A percentile compares a stretch with the other conserved stretches of the same genome.
These are phyloP conservation scores for Cladosporium sp. DNA, from an alignment of 2,329 filamentous ascomycete species.

Conservation along the genomic window DNA sequence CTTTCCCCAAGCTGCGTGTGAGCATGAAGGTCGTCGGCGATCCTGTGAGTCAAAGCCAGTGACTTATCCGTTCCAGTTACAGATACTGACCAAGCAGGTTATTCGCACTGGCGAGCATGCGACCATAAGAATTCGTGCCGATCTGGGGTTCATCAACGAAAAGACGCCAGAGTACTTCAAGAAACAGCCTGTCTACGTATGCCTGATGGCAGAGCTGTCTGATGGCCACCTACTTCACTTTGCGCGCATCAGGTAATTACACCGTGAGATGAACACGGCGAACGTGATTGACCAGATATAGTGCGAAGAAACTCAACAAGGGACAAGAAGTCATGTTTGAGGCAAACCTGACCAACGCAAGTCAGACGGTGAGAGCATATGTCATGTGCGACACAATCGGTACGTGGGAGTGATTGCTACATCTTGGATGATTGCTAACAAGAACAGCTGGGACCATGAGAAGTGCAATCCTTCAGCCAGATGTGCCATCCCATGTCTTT, in stretches of 20 bases:
- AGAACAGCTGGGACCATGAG: constrained; percentile 57
- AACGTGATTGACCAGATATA: constrained; percentile 42
- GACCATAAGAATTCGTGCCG: constrained; percentile 63
- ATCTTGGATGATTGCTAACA: constrained; percentile 8
- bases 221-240: constrained; percentile 71
- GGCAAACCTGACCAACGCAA: constrained; percentile 54
- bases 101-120: constrained; percentile 46
- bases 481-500: constrained; percentile 50
- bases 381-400: constrained; percentile 80
- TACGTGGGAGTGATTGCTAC: constrained; percentile 44
- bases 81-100: constrained; percentile 1
- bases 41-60: constrained; percentile 40
- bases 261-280: constrained; percentile 4
- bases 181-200: constrained; percentile 66
- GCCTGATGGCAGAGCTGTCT: constrained; percentile 71
- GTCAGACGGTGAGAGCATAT: constrained; percentile 64
- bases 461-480: constrained; percentile 53
- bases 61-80: no score
- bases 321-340: constrained; percentile 62
- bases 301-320: constrained; percentile 64
- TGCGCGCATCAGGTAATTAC: constrained; percentile 54
- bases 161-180: constrained; percentile 62
- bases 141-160: constrained; percentile 71
- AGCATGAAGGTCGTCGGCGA: constrained; percentile 53
- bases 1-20: constrained; percentile 70